Conservation (phyloP, 345 rosid genomes). For the Citrus cavaleriei region DNA sequence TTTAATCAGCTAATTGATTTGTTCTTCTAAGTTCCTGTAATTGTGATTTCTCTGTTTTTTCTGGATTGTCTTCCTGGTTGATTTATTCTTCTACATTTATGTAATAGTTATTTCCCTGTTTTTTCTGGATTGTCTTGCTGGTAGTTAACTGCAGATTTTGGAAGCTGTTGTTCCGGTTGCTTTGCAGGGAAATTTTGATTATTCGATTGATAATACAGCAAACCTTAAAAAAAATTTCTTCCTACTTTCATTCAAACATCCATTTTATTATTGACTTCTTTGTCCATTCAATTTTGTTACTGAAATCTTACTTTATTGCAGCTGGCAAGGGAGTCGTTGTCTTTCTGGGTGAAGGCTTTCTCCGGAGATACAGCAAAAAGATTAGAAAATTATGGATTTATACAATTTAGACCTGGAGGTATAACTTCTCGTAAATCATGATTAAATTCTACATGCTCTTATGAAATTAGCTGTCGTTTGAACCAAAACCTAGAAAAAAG, state of each 20-base stretch:
- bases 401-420: constrained; percentile 98
- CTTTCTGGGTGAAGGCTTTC: constrained; percentile 99
- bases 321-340: constrained; percentile 93
- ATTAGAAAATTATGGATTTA: constrained; percentile 92
- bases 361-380: constrained; percentile 97
- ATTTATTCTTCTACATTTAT: background rate
- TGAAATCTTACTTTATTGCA: constrained; percentile 30
- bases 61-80: background rate
- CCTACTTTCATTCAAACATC: background rate
- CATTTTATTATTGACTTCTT: background rate
- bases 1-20: background rate
- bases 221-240: background rate
- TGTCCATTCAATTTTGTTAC: background rate
- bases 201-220: background rate
- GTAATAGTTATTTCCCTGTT: background rate
- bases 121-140: background rate
- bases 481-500: background rate
- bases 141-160: background rate
- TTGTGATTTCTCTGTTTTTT: background rate
- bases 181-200: background rate
- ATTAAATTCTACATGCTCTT: background rate
- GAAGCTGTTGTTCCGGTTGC: background rate
- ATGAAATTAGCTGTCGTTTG: background rate
- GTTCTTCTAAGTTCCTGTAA: background rate
- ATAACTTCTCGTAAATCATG: constrained; percentile 3